A percentile compares a stretch with the other conserved stretches of the same genome.
Evolutionary conservation across 1,284 basidiomycete genomes (phyloP).

Genomic region (Boletus mariae): DNA sequence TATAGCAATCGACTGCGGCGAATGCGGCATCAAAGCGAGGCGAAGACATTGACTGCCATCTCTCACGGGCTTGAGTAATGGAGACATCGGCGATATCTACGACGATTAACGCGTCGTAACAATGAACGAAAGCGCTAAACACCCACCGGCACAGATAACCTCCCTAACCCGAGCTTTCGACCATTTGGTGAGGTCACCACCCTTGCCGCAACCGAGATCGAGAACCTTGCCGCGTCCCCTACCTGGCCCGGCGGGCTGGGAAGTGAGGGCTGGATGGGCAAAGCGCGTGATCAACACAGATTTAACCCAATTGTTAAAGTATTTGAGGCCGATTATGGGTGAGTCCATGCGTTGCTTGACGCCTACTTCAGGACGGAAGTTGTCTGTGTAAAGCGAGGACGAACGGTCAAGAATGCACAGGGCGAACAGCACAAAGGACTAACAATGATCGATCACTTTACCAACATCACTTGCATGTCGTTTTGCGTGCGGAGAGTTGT

Average conservation of each 20-base stretch:
- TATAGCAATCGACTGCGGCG: slow-evolving; percentile 87
- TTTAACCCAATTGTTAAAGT: slow-evolving; percentile 99
- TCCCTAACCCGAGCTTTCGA: slow-evolving; percentile 79
- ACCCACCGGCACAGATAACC: slow-evolving; percentile 79
- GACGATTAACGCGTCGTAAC: slow-evolving; percentile 2
- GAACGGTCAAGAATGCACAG: background rate
- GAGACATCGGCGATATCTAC: slow-evolving; percentile 90
- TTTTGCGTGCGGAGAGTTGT: slow-evolving; percentile 46
- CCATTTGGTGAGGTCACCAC: slow-evolving; percentile 97
- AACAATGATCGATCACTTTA: slow-evolving; percentile 71
- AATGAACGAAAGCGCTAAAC: background rate
- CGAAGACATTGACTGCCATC: slow-evolving; percentile 53
- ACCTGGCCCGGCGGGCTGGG: slow-evolving; percentile 33
- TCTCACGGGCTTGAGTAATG: slow-evolving; percentile 80
- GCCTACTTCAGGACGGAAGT: slow-evolving; percentile 88
- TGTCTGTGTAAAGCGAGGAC: slow-evolving; percentile 54
- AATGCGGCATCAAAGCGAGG: slow-evolving; percentile 76
- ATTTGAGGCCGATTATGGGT: slow-evolving; percentile 94
- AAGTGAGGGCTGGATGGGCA: slow-evolving; percentile 59
- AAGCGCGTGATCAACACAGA: slow-evolving; percentile 90
- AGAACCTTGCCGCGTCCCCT: slow-evolving; percentile 71
- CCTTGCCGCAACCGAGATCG: slow-evolving; percentile 97
- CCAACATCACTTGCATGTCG: slow-evolving; percentile 59
- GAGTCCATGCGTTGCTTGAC: slow-evolving; percentile 82
- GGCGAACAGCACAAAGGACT: slow-evolving; percentile 28